Evolutionary conservation across 1,284 basidiomycete species (phyloP), one percentile per base, ranked within the genome.

Genomic region (Cutaneotrichosporon sp.): DNA sequence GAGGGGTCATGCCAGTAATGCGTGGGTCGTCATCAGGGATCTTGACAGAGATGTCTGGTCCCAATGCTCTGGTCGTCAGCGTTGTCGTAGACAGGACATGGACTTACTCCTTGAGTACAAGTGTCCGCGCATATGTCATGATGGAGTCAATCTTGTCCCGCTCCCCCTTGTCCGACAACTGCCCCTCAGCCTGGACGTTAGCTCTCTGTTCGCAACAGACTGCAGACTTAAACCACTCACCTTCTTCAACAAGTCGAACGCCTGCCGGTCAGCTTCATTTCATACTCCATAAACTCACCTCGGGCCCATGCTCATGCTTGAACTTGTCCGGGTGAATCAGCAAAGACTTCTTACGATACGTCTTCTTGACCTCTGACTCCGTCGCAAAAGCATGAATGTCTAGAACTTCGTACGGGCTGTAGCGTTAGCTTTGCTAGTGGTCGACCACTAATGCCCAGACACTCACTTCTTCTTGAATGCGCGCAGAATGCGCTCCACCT

Each of bases 281-380:
- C n/a, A n/a, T n/a, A n/a, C n/a, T n/a, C n/a, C n/a, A n/a, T n/a
- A n/a, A n/a, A 64, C 74, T 59, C 61, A 75, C 75, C 66, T 76
- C 72, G 19, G 68, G 59, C 27, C 79, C 80, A n/a, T 77, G 60
- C 31, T 76, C 76, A 64, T 80, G 77, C 64, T 80, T 75, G 61
- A 78, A 78, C 69, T 81, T 81, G 67, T 81, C 80, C 14, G 80
- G 80, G 62, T 81, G 80, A 47, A 81, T 80, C 64, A 81, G 63
- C 54, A 81, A 70, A 16, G 78, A 79, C 63, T 79, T 80, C 65
- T 77, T 79, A 52, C 80, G 73, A 60, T 79, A 81, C 47, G 75
- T 72, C 63, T 77, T 77, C 61, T 79, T 79, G 62, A 81, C 76
- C 31, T 78, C 77, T 44, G 74, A 65, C 39, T 79, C 79, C 26